These are phyloP conservation scores for Tetratostichococcus sp. DNA, from an alignment of 139 green algal genomes.

Conservation along the genomic window DNA sequence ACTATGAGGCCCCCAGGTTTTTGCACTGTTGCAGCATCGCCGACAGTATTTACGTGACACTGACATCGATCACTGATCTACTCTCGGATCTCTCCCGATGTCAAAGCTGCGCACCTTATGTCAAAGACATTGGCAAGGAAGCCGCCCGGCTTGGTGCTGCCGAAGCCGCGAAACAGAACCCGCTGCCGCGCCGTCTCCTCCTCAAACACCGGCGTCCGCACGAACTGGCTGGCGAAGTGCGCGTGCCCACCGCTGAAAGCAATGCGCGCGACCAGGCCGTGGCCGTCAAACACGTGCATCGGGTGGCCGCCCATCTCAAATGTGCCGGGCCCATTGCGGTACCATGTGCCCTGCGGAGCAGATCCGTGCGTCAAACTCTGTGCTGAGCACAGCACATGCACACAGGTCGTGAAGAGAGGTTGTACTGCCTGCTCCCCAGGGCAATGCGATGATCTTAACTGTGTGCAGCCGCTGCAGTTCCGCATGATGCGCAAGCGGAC, in stretches of 20 bases:
- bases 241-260: neutral
- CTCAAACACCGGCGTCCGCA: neutral
- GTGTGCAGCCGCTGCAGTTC: no score
- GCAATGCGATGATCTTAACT: no score
- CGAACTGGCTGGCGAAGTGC: neutral
- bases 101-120: neutral
- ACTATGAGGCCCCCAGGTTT: no score
- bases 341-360: neutral
- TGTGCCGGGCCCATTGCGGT: neutral
- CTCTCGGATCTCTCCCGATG: no score
- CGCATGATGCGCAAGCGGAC: no score
- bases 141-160: neutral
- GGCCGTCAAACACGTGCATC: neutral
- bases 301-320: neutral
- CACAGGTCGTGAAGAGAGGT: no score
- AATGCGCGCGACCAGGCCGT: neutral
- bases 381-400: no score
- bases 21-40: no score
- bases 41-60: no score
- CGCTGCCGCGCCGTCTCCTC: neutral
- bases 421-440: no score
- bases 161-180: neutral
- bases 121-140: neutral
- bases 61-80: no score
- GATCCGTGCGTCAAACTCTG: no score